Evolutionary conservation across 371 early-diverging fungal genomes (phyloP), one percentile per base, ranked within the genome.

Genomic region (Furculomyces boomerangus): DNA sequence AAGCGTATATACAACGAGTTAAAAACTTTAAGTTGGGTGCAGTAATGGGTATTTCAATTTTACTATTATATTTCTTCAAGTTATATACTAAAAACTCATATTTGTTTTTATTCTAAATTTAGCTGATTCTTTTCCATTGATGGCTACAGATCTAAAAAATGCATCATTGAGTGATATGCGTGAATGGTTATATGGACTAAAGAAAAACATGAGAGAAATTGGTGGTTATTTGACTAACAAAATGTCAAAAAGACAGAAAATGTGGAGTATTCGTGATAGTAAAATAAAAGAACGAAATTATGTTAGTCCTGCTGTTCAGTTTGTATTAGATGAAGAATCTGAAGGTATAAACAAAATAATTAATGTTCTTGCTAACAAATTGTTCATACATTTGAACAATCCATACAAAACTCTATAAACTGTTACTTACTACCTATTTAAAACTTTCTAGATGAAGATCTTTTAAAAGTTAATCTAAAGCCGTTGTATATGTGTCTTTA

Each of bases 401-500:
- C 24, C 29, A 37, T 13, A 20, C 55, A 20, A 48, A 26, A n/a
- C 5, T 48, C 0, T 10, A 18, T 52, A 27, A 56, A 13, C 18
- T n/a, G 39, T n/a, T 39, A 39, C 13, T 14, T 39, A n/a, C n/a
- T n/a, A n/a, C n/a, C n/a, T n/a, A n/a, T n/a, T n/a, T n/a, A n/a
- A n/a, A n/a, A n/a, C n/a, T n/a, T n/a, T n/a, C n/a, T n/a, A n/a
- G 81, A 85, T 59, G 69, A 74, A 30, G 75, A 76, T 1, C 76
- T 79, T 16, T 72, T 84, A 8, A 71, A 83, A 25, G 75, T 98
- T 53, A 91, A 94, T 63, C 88, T 94, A 69, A 81, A 83, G 58
- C 93, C 97, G 14, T 71, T 98, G 48, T 94, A 89, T 71, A 90
- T 90, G 64, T 90, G 95, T 59, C 75, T 96, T 40, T 92, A 95